Evolutionary conservation across 768 basidiomycete species (phyloP), one percentile per base, ranked within the genome.

Genomic region (Cubamyces lactineus): DNA sequence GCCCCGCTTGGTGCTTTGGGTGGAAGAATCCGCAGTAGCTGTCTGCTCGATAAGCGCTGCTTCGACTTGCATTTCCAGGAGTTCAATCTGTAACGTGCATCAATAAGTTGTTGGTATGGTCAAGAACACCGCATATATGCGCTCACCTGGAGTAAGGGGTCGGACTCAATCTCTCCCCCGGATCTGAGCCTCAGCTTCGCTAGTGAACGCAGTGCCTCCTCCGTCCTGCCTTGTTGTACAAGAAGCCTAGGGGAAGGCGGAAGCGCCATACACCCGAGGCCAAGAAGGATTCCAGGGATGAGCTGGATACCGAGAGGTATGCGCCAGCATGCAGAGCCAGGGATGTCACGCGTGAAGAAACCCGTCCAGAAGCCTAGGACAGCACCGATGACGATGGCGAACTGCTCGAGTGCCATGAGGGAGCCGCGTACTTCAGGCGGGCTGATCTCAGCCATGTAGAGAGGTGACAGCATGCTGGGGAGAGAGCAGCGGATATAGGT

Each of bases 371-470:
- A 94, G 2, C 91, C 91, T 15, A 90, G 74, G 0, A 94, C 90
- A 5, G 92, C 91, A 2, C 91, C 92, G 0, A 88, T 75, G 15
- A 93, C 91, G 52, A 94, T 94, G 19, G 88, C 84, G 45, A 92
- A 81, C 61, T 93, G 91, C 67, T 94, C 91, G 2, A 94, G 77
- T 1, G 90, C 86, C 74, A 92, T 80, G 19, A 94, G 80, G 0
- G 91, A 90, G 11, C 91, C 91, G 16, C 92, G 82, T 0, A 88
- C 79, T 72, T 92, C 90, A 0, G 91, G 91, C 11, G 91, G 84
- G 63, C 88, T 88, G 53, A 94, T 94, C 74, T 94, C 91, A 0
- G 91, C 86, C 80, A 92, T 91, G 73, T 92, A 93, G 23, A 92
- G 76, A 0, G 90, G 89, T 0, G 85, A 85, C n/a, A 92, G 77